These are phyloP conservation scores for Pseudognaphalium luteoalbum DNA, from an alignment of 129 eudicot genomes.

Conservation along the genomic window DNA sequence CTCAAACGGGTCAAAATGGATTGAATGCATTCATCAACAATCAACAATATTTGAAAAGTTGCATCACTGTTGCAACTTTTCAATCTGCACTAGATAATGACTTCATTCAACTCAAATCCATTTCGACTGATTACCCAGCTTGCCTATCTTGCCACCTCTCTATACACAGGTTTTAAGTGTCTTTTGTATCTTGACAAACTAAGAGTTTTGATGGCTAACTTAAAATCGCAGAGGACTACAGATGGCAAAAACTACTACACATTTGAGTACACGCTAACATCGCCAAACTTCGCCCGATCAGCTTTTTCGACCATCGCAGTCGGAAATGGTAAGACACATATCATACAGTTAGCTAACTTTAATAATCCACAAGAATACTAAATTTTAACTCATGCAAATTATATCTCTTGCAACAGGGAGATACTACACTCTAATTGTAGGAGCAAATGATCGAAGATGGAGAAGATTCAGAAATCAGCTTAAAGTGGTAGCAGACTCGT, in stretches of 20 bases:
- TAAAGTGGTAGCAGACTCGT: conserved; percentile 91
- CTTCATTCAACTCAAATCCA: neutral
- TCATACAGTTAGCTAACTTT: neutral
- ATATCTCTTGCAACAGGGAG: conserved; percentile 56
- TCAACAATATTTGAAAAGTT: neutral
- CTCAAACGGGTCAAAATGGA: neutral
- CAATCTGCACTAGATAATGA: neutral
- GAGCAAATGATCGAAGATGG: conserved; percentile 91
- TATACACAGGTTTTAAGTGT: neutral
- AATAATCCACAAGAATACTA: neutral
- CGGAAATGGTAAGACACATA: conserved; percentile 57
- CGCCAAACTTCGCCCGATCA: conserved; percentile 60
- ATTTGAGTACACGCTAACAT: conserved; percentile 61
- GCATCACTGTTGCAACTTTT: neutral
- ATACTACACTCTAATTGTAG: conserved; percentile 83
- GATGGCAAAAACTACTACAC: conserved; percentile 80
- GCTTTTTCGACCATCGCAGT: conserved; percentile 78
- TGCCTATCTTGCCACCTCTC: neutral
- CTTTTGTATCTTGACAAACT: conserved; percentile 1
- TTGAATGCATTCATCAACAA: neutral
- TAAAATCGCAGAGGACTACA: conserved; percentile 52
- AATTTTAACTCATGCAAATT: neutral
- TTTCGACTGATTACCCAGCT: neutral
- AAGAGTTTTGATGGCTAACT: neutral
- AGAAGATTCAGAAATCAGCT: conserved; percentile 70